Conservation (phyloP, 2,329 filamentous ascomycete species). For the Albifimbria verrucaria region DNA sequence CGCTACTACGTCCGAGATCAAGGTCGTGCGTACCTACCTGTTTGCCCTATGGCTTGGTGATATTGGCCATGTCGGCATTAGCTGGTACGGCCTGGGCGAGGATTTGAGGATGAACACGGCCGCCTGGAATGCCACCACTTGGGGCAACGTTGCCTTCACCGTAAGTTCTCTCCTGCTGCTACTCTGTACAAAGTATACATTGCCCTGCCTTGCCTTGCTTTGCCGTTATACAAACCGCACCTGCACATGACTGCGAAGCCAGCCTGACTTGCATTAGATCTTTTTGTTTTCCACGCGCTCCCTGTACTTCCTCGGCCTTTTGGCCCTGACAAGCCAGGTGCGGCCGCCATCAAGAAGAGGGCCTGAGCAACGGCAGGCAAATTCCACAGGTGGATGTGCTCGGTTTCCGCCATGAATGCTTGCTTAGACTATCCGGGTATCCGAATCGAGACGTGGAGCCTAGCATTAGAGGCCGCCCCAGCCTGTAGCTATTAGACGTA, state of each 20-base stretch:
- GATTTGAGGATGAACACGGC: conserved; percentile 48
- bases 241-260: background rate
- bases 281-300: conserved; percentile 56
- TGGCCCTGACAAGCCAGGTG: conserved; percentile 38
- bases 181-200: background rate
- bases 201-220: background rate
- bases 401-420: too few relatives aligned
- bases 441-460: too few relatives aligned
- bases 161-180: conserved; percentile 41
- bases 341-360: conserved; percentile 20
- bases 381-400: too few relatives aligned
- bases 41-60: conserved; percentile 64
- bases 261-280: conserved; percentile 27
- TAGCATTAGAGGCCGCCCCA: too few relatives aligned
- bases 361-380: conserved; percentile 10
- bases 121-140: conserved; percentile 67
- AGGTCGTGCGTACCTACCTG: conserved; percentile 65
- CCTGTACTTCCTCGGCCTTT: conserved; percentile 59
- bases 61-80: conserved; percentile 64
- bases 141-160: conserved; percentile 69
- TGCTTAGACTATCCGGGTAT: too few relatives aligned
- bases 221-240: background rate
- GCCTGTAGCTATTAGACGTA: too few relatives aligned
- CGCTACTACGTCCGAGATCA: conserved; percentile 60
- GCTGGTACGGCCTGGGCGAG: conserved; percentile 54